Evolutionary conservation across 345 rosid genomes (phyloP), one percentile per base, ranked within the genome.

Genomic region (Hibiscus tridactylites): DNA sequence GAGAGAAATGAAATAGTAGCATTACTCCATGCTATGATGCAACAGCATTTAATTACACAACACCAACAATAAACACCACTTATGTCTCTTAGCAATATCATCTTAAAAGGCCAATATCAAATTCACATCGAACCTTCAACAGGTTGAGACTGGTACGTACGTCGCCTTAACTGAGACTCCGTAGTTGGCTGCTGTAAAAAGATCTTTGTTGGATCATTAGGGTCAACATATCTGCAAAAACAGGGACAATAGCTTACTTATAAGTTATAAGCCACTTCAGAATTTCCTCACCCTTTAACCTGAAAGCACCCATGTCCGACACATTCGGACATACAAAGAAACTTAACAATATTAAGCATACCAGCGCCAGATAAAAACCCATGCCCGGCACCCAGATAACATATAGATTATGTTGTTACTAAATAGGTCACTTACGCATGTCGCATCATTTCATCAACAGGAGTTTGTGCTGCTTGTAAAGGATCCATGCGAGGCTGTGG

Each of bases 361-460:
- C 52, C 16, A 2, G 16, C 12, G 52, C 12, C 16, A 47, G 16
- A 12, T n/a, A 47, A 0, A 12, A 4, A 47, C 16, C 52, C 52
- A 47, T 47, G 16, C 9, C 52, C 26, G 1, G 19, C 24, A 17
- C 26, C 59, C 11, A 8, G 59, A 10, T 58, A 58, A 10, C 33
- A 57, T 57, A 58, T 57, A 58, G 16, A 57, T 24, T 57, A 13
- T 7, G 6, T 35, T 0, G 47, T 21, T 21, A 46, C 60, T 65
- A 57, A 59, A 17, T 17, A 29, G 44, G 61, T 37, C 37, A 79
- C 99, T 95, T 83, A 95, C 99, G 99, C 99, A 68, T 92, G 96
- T 89, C 97, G 89, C 92, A 95, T 95, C 97, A 95, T 88, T 78
- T 95, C 93, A 73, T 92, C 97, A 33, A 95, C 97, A 3, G 99